Evolutionary conservation across 106 monocot species (phyloP).

Genomic region (Posidonia australis): DNA sequence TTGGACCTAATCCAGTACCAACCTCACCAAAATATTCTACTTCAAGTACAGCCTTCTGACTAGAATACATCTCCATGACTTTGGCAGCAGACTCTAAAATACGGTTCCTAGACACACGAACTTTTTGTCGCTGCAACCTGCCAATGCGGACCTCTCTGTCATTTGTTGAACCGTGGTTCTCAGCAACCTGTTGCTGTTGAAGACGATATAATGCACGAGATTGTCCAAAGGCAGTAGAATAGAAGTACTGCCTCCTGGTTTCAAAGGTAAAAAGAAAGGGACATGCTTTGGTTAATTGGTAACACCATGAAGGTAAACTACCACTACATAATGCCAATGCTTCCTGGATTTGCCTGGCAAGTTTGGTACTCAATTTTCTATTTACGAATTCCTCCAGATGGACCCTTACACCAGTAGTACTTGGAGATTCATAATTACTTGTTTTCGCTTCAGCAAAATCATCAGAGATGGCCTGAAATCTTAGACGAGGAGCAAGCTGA

Average conservation of each 20-base stretch:
- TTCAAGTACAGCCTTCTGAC: constrained; percentile 93
- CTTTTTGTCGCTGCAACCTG: constrained; percentile 89
- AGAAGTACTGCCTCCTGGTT: constrained; percentile 85
- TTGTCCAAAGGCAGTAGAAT: constrained; percentile 90
- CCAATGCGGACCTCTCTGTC: constrained; percentile 89
- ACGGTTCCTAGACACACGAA: constrained; percentile 87
- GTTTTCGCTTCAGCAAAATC: constrained; percentile 70
- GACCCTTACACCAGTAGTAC: constrained; percentile 40
- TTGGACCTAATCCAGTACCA: constrained; percentile 93
- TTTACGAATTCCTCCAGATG: constrained; percentile 64
- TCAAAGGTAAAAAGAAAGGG: constrained; percentile 97
- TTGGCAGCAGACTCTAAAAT: constrained; percentile 89
- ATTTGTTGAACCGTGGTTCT: constrained; percentile 45
- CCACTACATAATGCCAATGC: constrained; percentile 92
- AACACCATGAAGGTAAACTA: constrained; percentile 95
- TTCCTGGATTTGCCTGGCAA: constrained; percentile 88
- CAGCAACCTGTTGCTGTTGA: constrained; percentile 77
- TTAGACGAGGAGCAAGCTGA: constrained; percentile 78
- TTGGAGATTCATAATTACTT: constrained; percentile 36
- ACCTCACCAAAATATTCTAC: constrained; percentile 99
- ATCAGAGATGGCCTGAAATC: constrained; percentile 58
- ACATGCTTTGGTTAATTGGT: constrained; percentile 86
- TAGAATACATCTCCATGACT: constrained; percentile 96
- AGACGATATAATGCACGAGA: constrained; percentile 92
- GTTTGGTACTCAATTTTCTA: constrained; percentile 82